Conservation (phyloP, 2,329 filamentous ascomycete species). For the Aspergillus brunneoviolaceus region DNA sequence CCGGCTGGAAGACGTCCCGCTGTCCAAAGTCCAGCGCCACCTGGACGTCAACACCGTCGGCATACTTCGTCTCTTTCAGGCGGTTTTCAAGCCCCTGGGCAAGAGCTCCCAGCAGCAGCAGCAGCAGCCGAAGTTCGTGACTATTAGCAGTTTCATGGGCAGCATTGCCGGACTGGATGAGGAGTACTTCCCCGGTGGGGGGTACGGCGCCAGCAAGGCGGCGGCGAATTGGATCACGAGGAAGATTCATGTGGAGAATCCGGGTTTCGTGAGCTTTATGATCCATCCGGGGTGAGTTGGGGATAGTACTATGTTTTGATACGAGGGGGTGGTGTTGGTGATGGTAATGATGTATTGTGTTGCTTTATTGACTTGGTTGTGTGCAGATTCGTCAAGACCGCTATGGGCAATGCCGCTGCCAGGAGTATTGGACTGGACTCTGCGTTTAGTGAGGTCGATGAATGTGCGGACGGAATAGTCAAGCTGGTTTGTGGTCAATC, state of each 20-base stretch:
- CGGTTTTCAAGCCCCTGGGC: not conserved
- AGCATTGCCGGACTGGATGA: not conserved
- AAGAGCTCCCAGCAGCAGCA: not conserved
- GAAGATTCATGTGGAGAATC: conserved; percentile 7
- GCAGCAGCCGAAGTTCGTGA: not conserved
- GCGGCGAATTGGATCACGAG: conserved; percentile 1
- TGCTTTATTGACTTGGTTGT: not conserved
- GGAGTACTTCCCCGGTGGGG: not conserved
- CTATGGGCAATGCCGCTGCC: conserved; percentile 1
- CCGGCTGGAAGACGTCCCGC: not conserved
- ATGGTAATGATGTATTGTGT: not conserved
- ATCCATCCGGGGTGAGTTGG: conserved; percentile 1
- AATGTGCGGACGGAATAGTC: not conserved
- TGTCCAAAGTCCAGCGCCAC: not conserved
- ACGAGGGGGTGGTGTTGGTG: no score
- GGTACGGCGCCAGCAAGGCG: conserved; percentile 1
- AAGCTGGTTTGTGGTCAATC: not conserved
- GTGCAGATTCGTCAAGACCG: conserved; percentile 1
- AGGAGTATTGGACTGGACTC: not conserved
- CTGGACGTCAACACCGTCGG: conserved; percentile 3
- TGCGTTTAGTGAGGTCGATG: not conserved
- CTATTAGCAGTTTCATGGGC: conserved; percentile 1
- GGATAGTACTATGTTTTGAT: not conserved
- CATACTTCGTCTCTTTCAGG: conserved; percentile 1
- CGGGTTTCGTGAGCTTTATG: not conserved